Evolutionary conservation across 2,329 filamentous ascomycete genomes (phyloP).

Genomic region (Penicillium sp.): DNA sequence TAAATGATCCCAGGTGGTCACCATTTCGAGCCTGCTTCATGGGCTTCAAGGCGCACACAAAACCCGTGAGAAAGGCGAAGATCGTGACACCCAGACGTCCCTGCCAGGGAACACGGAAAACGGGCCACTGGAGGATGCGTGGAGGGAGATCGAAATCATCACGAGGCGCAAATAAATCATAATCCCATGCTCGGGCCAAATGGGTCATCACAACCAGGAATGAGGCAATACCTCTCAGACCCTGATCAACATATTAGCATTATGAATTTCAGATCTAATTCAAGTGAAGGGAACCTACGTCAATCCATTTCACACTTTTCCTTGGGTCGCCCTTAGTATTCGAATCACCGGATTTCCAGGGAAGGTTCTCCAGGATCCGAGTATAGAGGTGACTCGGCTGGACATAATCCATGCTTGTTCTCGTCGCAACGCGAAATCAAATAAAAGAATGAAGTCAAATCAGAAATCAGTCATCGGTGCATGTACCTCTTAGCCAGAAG

Average conservation of each 20-base stretch:
- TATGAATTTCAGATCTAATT: neutral
- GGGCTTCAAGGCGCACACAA: conserved; percentile 58
- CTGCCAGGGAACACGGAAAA: conserved; percentile 55
- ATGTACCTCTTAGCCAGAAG: conserved; percentile 13
- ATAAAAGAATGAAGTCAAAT: conserved; percentile 2
- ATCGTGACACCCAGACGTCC: conserved; percentile 58
- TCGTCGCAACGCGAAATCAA: neutral
- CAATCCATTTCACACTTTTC: conserved; percentile 22
- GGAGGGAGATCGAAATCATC: conserved; percentile 45
- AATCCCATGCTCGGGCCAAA: conserved; percentile 54
- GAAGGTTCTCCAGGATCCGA: conserved; percentile 22
- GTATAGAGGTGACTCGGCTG: conserved; percentile 18
- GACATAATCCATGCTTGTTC: conserved; percentile 18
- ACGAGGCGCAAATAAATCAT: conserved; percentile 51
- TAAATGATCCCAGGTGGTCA: conserved; percentile 48
- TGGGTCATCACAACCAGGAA: conserved; percentile 57
- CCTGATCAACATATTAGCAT: conserved; percentile 32
- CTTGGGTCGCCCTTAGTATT: conserved; percentile 16
- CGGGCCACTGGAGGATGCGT: conserved; percentile 52
- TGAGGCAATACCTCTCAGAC: conserved; percentile 55
- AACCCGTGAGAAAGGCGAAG: conserved; percentile 58
- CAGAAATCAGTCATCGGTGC: conserved; percentile 7
- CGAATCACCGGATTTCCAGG: conserved; percentile 21
- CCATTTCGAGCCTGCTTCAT: conserved; percentile 53
- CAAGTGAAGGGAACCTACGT: conserved; percentile 2